Percentiles rank a stretch among this genome's conserved stretches.
Evolutionary conservation across 2,329 filamentous ascomycete species (phyloP).

Genomic region (Lecanosticta acicola): DNA sequence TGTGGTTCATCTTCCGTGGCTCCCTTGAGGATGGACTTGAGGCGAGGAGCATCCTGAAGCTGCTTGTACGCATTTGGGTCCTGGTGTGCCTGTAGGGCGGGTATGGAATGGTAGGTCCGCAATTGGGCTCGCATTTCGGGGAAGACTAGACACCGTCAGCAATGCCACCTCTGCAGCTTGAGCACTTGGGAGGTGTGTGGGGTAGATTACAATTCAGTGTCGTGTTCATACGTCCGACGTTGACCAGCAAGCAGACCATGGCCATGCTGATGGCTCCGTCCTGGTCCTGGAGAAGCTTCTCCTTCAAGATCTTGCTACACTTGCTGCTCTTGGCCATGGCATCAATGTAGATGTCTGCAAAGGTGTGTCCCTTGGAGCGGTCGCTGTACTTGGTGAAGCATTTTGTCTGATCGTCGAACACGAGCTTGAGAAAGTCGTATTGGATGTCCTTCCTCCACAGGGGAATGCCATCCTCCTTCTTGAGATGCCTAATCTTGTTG

Average conservation of each 20-base stretch:
- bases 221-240: conserved; percentile 97
- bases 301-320: conserved; percentile 95
- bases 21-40: conserved; percentile 96
- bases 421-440: conserved; percentile 73
- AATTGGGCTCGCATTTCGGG: conserved; percentile 98
- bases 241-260: conserved; percentile 96
- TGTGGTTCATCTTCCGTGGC: conserved; percentile 87
- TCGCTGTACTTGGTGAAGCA: conserved; percentile 95
- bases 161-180: background rate
- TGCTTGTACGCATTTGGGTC: conserved; percentile 97
- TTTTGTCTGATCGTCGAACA: conserved; percentile 67
- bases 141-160: conserved; percentile 62
- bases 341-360: conserved; percentile 96
- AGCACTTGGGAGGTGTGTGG: background rate
- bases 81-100: conserved; percentile 88
- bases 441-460: conserved; percentile 85
- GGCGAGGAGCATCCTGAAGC: conserved; percentile 86
- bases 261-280: conserved; percentile 96
- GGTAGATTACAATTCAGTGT: conserved; percentile 78
- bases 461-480: conserved; percentile 83
- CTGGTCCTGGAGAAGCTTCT: conserved; percentile 89
- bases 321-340: conserved; percentile 98
- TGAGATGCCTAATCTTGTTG: conserved; percentile 76
- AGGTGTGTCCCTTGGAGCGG: conserved; percentile 64
- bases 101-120: conserved; percentile 95